Base-by-base conservation (phyloP, 257 asterid genomes). In the Scutellaria barbata region DNA sequence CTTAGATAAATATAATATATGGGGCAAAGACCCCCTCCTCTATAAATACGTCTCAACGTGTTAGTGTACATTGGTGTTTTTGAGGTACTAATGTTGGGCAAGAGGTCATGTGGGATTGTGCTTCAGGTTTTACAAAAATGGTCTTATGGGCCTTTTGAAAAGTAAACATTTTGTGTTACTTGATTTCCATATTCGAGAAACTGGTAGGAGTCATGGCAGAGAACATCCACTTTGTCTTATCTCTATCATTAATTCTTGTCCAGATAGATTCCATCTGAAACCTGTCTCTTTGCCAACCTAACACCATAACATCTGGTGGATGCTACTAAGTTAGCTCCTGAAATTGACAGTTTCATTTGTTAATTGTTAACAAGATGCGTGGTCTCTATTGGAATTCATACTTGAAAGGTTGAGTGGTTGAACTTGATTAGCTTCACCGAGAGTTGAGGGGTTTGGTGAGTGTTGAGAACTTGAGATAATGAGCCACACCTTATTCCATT, bases 391-490 rank as follows among this genome's bases (percentile, higher is more conserved):
- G 35, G 50, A 68, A 45, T 68, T 22, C 59, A 7, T 54, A 50
- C 39, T 25, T 33, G 7, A 22, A 56, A 10, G 17, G 8, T 54
- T 64, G 2, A 53, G 17, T 39, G 42, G 59, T 51, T 33, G 33
- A 67, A 66, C 58, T 43, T 65, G 72, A 67, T 50, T 17, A 35
- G 54, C 55, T 79, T 55, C 45, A 22, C 18, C n/a, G 39, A 48
- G 35, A 53, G 71, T 40, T 6, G 66, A 33, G 52, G 63, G 35
- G 56, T 58, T 41, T 39, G 72, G 50, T 30, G 59, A 53, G 65
- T 65, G 11, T 69, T 63, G 63, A 6, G 59, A 46, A 37, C 58
- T 33, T 69, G 33, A 71, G 16, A 61, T 40, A 14, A 61, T 40
- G 30, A 39, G 6, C 47, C 46, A 40, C 58, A 60, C 61, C 59